Base-by-base conservation (phyloP, 306 rosid genomes). In the Sindora glabra region DNA sequence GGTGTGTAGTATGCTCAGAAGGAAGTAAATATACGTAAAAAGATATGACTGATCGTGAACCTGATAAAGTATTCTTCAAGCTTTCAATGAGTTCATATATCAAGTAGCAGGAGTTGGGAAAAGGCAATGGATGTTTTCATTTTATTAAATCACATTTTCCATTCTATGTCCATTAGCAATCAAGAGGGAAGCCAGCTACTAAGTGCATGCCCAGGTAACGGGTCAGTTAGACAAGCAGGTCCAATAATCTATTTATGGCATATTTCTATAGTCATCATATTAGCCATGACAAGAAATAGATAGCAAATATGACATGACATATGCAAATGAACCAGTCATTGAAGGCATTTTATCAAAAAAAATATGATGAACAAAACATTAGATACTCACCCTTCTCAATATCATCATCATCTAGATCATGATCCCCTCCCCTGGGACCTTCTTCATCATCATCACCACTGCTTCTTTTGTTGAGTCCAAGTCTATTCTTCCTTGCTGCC, bases 401-500 rank as follows among this genome's bases (percentile, higher is more conserved):
- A 64, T 87, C 92, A 51, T 81, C 92, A 13, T 86, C 95, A 15
- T 90, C 97, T 64, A 83, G n/a, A 77, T 90, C 97, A 54, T 30
- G 83, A 65, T 90, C 95, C 13, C 83, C 86, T 56, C 79, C 90
- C 70, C 74, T 80, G 24, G 79, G 76, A 70, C 88, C 95, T 77
- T 86, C 95, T 3, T 90, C 95, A 21, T 90, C 97, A 45, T 90
- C 97, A 46, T 90, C 97, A 23, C 69, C 92, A 14, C 80, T 90
- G n/a, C 48, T 54, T 60, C 69, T 82, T 72, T 81, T 91, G 66
- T 76, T 76, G 47, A 85, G 82, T 7, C 81, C 86, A 73, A 82
- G 86, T 72, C 88, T 83, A 50, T 45, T 83, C 72, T 81, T 91
- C 80, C 96, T 79, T 1, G 70, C 80, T 14, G 69, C 74, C 78